Base-by-base conservation (phyloP, 2,329 filamentous ascomycete species). In the Sporothrix protearum region DNA sequence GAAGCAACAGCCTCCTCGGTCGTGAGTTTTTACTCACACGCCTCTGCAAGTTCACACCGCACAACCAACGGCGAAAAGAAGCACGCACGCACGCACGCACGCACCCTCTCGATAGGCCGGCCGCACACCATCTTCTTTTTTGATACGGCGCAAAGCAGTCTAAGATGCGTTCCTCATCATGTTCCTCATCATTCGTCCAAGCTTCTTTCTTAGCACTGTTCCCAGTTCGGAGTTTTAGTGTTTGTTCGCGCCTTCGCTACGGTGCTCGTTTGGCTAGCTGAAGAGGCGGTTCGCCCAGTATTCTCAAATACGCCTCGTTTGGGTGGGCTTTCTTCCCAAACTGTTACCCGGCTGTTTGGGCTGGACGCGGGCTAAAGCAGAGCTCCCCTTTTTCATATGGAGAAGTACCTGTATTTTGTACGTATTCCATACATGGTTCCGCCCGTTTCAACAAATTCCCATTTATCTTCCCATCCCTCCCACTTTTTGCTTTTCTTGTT, bases 331-430 rank as follows among this genome's bases (percentile, higher is more conserved):
- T 45, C 42, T 63, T 68, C 19, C 49, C 33, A 55, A 36, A 19
- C 36, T 55, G 47, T 30, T 59, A 70, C 68, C 67, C 57, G 68
- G 59, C 68, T 72, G 71, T 72, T 70, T 72, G 61, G 61, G 39
- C 51, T 30, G 30, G 8, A 61, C 57, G 55, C 57, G 68, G 67
- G 33, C 36, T 59, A 45, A 19, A 49, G 10, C 25, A 69, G n/a
- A 6, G 10, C 47, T 19, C 28, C 57, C 39, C 25, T 36, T 69
- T 57, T 63, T 51, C 57, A 53, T 64, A 53, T 49, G 45, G 42
- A 49, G 28, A 49, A 66, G 61, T n/a, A 66, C 63, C 25, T 33
- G 45, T 49, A 33, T 19, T 14, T 30, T 30, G 42, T 36, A 36
- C 3, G 33, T 51, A 47, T n/a, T 47, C 42, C 42, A 47, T 47